Evolutionary conservation across 2,329 filamentous ascomycete genomes (phyloP), one percentile per base, ranked within the genome.

Genomic region (Calonectria naviculata): DNA sequence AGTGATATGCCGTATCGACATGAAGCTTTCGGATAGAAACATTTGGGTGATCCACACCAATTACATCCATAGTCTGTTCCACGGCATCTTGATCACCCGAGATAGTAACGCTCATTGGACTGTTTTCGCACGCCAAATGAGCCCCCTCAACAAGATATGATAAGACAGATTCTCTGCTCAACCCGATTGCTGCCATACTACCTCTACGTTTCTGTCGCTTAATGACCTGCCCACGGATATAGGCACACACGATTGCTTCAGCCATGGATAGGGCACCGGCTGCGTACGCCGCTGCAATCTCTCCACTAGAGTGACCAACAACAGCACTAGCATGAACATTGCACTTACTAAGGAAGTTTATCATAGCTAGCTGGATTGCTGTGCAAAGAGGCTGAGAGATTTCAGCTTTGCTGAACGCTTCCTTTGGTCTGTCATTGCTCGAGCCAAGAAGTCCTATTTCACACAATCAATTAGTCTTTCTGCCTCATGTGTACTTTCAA

Each of bases 181-280:
- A 75, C 0, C 83, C 84, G 13, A 85, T 77, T 1, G 84, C 84
- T 6, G 83, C 81, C 85, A 87, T 87, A 6, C 75, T 77, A 0
- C 81, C 82, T 7, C 41, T 69, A 21, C 41, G 42, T 10, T 41
- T 41, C 38, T 15, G 26, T 60, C 31, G 42, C 24, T 42, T 62
- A 28, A 6, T 46, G 58, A 21, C 29, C 44, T 52, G 5, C 44
- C 44, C 10, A 34, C 44, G 2, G 31, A 52, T 44, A 52, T 64
- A 24, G 61, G 44, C 26, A 5, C 56, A 24, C 4, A 19, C 10
- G 15, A 41, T 41, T 15, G 38, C 38, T 41, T 41, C 38, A 5
- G 38, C 7, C 38, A 41, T 13, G 4, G 38, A 8, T 19, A 41
- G 7, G 4, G 38, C 38, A 4, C 38, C 38, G 5, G 38, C 6